These are phyloP conservation scores for Pseudogymnoascus sp. DNA, from an alignment of 2,329 filamentous ascomycete genomes.

Conservation along the genomic window DNA sequence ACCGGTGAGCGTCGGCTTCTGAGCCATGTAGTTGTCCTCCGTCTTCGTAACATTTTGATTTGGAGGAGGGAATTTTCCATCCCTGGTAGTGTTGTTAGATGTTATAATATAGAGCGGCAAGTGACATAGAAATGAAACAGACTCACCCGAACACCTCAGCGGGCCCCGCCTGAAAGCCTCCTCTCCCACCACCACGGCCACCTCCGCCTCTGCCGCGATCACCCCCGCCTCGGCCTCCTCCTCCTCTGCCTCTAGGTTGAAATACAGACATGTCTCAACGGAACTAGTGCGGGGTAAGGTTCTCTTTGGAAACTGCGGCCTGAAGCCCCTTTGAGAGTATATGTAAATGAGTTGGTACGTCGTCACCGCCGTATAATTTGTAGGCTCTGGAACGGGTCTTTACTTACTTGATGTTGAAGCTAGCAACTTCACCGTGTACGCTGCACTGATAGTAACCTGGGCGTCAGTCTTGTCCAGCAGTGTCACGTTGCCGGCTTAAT, in stretches of 20 bases:
- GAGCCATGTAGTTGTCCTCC: constrained; percentile 10
- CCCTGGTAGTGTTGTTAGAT: neutral
- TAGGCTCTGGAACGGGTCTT: neutral
- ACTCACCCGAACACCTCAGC: constrained; percentile 11
- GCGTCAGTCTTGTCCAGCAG: neutral
- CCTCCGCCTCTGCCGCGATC: constrained; percentile 2
- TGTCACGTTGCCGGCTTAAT: neutral
- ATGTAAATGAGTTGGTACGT: neutral
- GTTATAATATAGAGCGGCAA: neutral
- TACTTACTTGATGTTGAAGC: neutral
- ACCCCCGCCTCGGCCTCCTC: constrained; percentile 6
- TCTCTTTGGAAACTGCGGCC: neutral
- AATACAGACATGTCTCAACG: neutral
- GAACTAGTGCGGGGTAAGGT: neutral
- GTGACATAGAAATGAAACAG: neutral
- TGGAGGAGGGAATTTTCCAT: constrained; percentile 6
- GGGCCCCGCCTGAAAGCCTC: neutral
- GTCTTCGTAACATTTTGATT: constrained; percentile 9
- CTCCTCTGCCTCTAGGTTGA: neutral
- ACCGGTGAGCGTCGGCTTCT: constrained; percentile 5
- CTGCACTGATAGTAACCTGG: neutral
- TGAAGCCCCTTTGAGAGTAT: neutral
- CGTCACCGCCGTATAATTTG: neutral
- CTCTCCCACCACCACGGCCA: constrained; percentile 7
- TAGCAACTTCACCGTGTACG: neutral